Evolutionary conservation across 345 rosid genomes (phyloP), one percentile per base, ranked within the genome.

Genomic region (Alliaria petiolata): DNA sequence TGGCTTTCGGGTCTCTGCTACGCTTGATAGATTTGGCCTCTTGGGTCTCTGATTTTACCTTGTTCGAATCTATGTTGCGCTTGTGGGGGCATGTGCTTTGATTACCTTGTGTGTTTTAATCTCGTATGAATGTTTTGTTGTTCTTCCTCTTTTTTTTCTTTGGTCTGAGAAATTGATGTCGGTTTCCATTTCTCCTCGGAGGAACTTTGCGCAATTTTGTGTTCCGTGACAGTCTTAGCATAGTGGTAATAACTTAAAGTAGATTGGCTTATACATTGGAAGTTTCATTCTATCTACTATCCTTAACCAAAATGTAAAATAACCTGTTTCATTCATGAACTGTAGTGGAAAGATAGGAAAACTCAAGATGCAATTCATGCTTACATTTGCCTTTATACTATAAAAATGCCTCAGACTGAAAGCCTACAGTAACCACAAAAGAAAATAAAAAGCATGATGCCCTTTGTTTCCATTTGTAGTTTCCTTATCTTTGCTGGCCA

Each of bases 21-120:
- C 7, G 8, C 16, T n/a, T n/a, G 15, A 36, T 6, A 54, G 43
- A 10, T 54, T 53, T 52, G 14, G 14, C 14, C 47, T 47, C 62
- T 22, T 42, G 9, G 72, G 69, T 66, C 62, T 60, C 51, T 71
- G 74, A 20, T 71, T 54, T 39, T 50, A 35, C 20, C 54, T 71
- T 71, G 1, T 71, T 33, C 58, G 30, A 35, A 15, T 58, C 46
- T 56, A 0, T 51, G 4, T 8, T 64, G 10, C 2, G 34, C 51
- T 22, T 69, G n/a, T 60, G 6, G 30, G 52, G 47, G 4, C 19
- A 4, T 71, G 50, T 34, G 30, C 45, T 42, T 0, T 3, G n/a
- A 12, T 12, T 38, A 38, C 5, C 40, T 11, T 31, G 7, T 31
- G 7, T 31, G 35, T 12, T 38, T 0, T 39, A 14, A 16, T 44